Conservation (phyloP, 768 basidiomycete species). For the Lentinula lateritia region DNA sequence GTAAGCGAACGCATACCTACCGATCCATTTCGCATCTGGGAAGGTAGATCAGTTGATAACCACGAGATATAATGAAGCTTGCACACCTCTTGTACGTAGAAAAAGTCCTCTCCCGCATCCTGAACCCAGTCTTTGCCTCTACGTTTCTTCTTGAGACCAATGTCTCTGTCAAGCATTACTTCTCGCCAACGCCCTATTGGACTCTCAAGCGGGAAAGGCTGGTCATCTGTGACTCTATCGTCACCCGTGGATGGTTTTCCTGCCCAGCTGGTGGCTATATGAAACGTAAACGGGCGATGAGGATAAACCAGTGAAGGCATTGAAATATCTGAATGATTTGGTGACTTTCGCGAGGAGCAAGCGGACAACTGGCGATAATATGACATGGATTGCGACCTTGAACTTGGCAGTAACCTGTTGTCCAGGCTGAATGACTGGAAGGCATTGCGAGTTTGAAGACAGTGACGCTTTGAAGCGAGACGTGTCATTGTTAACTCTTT, state of each 20-base stretch:
- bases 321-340: neutral
- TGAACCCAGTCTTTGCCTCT: conserved; percentile 33
- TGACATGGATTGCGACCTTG: neutral
- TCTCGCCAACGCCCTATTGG: conserved; percentile 69
- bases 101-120: conserved; percentile 56
- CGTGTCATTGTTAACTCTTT: neutral
- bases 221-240: conserved; percentile 21
- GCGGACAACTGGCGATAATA: neutral
- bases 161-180: conserved; percentile 45
- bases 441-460: neutral
- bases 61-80: neutral
- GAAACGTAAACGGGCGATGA: conserved; percentile 55
- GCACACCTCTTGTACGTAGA: conserved; percentile 65
- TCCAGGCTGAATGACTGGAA: neutral
- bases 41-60: neutral
- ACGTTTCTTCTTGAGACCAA: conserved; percentile 27
- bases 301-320: neutral
- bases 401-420: neutral
- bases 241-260: conserved; percentile 51
- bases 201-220: conserved; percentile 54
- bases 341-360: neutral
- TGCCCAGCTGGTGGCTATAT: conserved; percentile 75
- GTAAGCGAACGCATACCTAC: conserved; percentile 49
- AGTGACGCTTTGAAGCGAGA: neutral
- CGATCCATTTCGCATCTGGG: conserved; percentile 73